A percentile compares a stretch with the other conserved stretches of the same genome.
Conservation (phyloP, 306 rosid genomes). For the Vigna radiata region DNA sequence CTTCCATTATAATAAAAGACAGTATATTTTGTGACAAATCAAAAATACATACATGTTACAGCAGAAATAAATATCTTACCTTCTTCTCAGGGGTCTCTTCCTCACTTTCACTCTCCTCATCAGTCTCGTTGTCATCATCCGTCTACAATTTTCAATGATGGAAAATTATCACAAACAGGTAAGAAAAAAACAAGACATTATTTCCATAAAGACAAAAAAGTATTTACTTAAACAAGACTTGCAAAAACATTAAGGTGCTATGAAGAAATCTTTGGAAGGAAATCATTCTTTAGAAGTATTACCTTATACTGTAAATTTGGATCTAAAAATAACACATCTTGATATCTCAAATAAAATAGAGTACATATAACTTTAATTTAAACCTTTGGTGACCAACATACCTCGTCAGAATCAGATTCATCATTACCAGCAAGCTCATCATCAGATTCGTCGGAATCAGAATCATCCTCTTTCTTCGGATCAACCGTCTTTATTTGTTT, state of each 20-base stretch:
- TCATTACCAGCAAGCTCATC: constrained; percentile 46
- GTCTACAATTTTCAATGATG: constrained; percentile 44
- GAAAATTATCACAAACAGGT: background rate
- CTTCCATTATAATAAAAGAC: background rate
- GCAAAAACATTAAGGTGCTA: background rate
- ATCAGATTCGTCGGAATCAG: constrained; percentile 42
- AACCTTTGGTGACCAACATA: constrained; percentile 12
- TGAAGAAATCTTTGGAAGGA: background rate
- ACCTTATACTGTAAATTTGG: background rate
- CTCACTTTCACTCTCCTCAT: constrained; percentile 52
- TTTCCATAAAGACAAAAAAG: background rate
- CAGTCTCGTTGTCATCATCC: constrained; percentile 46
- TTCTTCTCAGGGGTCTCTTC: constrained; percentile 63
- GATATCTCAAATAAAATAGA: background rate
- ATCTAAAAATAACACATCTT: background rate
- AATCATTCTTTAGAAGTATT: background rate
- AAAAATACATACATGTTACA: background rate
- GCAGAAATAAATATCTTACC: constrained; percentile 45
- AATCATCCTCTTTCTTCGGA: constrained; percentile 56
- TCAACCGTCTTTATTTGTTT: constrained; percentile 58
- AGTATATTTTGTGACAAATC: background rate
- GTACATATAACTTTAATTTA: background rate
- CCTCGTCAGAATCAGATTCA: constrained; percentile 56
- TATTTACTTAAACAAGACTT: background rate
- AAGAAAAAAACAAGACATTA: background rate